Base-by-base conservation (phyloP, 768 basidiomycete genomes). In the Lactarius trivialis region DNA sequence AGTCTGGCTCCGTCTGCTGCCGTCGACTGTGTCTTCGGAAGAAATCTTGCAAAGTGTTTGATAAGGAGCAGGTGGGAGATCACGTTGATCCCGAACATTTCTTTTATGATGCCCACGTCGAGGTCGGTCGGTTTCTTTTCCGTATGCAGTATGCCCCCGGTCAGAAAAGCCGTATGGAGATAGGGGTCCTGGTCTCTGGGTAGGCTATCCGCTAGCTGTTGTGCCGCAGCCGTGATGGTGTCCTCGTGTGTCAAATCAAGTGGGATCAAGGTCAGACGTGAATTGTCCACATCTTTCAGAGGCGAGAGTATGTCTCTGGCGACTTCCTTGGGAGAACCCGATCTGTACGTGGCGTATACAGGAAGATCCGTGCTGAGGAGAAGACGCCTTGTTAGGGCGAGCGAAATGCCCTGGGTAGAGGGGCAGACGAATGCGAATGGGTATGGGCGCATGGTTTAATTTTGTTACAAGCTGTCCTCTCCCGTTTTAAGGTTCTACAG, bases 41-140 rank as follows among this genome's bases (percentile, higher is more conserved):
- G 78, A 73, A 85, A 86, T 53, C 74, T 79, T 21, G 78, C 78
- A 69, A 85, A 86, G 70, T 85, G 81, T 70, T 84, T 84, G 73
- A 85, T 82, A 64, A 81, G 74, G 45, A 85, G 77, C 48, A 85
- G 73, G 69, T 85, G 83, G 21, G 84, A 80, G 59, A 85, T 77
- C 67, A 81, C 79, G 71, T 86, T 85, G 70, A 80, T 78, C 66
- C 80, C 75, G 72, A 83, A 85, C 14, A 80, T 78, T 60, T 78
- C 70, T 30, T 71, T 66, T 45, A 84, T 70, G 37, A 73, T 61
- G 30, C 70, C 70, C 65, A 73, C 68, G 69, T 81, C 74, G 54
- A 85, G 64, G 64, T 84, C 81, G 4, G 73, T 72, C 2, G 81
- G 81, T 33, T 75, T 76, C 62, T 79, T 82, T 69, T 85, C 83